Base-by-base conservation (phyloP, 768 basidiomycete species). In the Trametes coccinea region DNA sequence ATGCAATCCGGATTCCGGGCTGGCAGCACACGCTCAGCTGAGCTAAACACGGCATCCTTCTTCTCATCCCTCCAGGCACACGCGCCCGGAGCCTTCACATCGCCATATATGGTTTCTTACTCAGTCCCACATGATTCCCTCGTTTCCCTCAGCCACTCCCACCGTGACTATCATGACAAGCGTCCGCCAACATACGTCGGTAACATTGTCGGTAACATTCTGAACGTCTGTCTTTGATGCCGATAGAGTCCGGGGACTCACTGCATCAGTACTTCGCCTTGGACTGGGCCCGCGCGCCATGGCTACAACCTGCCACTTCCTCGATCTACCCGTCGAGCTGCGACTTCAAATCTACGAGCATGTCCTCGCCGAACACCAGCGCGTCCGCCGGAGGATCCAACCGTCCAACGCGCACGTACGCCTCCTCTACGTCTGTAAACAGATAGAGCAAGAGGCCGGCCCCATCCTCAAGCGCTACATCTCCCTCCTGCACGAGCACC, bases 401-500 rank as follows among this genome's bases (percentile, higher is more conserved):
- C 78, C 78, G 16, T 53, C 70, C 40, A 77, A 78, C 59, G 53
- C 59, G 22, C 79, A 79, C 66, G 27, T 75, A 17, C 54, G 59
- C 27, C 59, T 80, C 44, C 70, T 77, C 10, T 71, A 70, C 41
- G 66, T 69, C 30, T 78, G 70, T 73, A 69, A 60, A 29, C 71
- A 67, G 41, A 62, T 77, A 34, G 64, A 69, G 40, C 44, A 62
- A 45, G 78, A 79, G 62, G 77, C 76, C 5, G 60, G 61, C 16
- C 47, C 58, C 43, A 51, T 70, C 14, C 61, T 77, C 51, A 63
- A 69, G 33, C 68, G 66, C 43, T 77, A 79, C 62, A 30, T 78
- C 51, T 78, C 76, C 33, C 74, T 80, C 33, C 57, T 69, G 56
- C 70, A 77, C 66, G 78, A 78, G 68, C 66, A 61, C 41, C 75